Conservation (phyloP, 495 filamentous ascomycete species). For the Lepraria neglecta region DNA sequence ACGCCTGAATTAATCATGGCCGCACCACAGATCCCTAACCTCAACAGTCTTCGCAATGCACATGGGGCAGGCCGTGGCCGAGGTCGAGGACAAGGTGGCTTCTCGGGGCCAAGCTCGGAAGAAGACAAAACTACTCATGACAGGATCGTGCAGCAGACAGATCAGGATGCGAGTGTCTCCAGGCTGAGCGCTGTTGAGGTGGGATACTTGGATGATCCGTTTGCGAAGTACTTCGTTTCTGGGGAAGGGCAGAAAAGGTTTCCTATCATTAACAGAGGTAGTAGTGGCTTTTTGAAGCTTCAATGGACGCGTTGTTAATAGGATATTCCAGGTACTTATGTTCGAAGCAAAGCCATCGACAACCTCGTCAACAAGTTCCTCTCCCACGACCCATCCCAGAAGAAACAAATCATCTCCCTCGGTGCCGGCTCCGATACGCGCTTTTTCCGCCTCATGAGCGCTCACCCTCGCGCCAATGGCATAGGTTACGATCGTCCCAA, state of each 20-base stretch:
- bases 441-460: conserved; percentile 58
- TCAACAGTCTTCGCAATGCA: conserved; percentile 55
- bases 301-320: neutral
- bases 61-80: conserved; percentile 39
- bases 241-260: conserved; percentile 49
- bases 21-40: conserved; percentile 67
- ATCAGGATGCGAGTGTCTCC: conserved; percentile 84
- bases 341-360: conserved; percentile 83
- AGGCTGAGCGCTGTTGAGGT: conserved; percentile 79
- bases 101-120: conserved; percentile 24
- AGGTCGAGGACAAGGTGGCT: conserved; percentile 40
- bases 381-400: conserved; percentile 26
- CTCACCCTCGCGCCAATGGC: conserved; percentile 27
- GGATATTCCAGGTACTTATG: conserved; percentile 71
- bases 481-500: conserved; percentile 23
- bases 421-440: conserved; percentile 93
- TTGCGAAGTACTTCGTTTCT: conserved; percentile 58
- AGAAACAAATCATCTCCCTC: conserved; percentile 84
- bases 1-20: conserved; percentile 46
- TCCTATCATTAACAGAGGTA: conserved; percentile 92
- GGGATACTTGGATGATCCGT: conserved; percentile 83
- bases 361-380: conserved; percentile 69
- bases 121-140: conserved; percentile 44
- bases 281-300: conserved; percentile 10
- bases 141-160: conserved; percentile 73